Evolutionary conservation across 176 grass and related monocot genomes (phyloP).

Genomic region (Oryza meyeriana): DNA sequence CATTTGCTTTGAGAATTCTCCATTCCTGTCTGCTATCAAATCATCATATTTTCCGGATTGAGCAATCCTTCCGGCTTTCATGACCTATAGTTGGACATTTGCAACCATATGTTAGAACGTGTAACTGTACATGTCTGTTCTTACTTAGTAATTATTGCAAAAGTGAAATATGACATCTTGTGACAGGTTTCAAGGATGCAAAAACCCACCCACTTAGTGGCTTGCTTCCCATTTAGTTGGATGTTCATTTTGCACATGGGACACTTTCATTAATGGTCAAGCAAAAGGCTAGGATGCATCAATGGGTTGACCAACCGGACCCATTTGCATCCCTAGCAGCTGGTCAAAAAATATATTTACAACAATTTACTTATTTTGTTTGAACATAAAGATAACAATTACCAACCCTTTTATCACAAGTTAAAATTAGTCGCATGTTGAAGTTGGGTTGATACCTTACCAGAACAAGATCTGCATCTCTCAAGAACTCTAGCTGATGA

Average conservation of each 20-base stretch:
- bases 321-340: not conserved
- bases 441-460: constrained; percentile 43
- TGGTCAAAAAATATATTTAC: not conserved
- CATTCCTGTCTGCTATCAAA: constrained; percentile 50
- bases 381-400: not conserved
- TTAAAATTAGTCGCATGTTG: not conserved
- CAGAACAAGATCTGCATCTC: constrained; percentile 72
- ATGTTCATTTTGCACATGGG: too few species aligned
- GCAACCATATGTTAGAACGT: constrained; percentile 1
- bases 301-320: not conserved
- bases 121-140: not conserved
- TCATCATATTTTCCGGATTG: constrained; percentile 83
- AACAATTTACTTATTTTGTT: not conserved
- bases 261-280: not conserved
- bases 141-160: not conserved
- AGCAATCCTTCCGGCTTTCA: constrained; percentile 80
- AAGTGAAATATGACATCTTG: not conserved
- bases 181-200: not conserved
- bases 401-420: not conserved
- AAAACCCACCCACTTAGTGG: not conserved
- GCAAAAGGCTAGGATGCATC: not conserved
- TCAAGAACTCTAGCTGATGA: constrained; percentile 85
- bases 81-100: constrained; percentile 49
- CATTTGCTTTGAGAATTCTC: constrained; percentile 73
- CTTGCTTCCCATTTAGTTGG: not conserved